phyloP scores from a whole-genome alignment of 73 alveolate species.

The Paramecium sexaurelia region DNA sequence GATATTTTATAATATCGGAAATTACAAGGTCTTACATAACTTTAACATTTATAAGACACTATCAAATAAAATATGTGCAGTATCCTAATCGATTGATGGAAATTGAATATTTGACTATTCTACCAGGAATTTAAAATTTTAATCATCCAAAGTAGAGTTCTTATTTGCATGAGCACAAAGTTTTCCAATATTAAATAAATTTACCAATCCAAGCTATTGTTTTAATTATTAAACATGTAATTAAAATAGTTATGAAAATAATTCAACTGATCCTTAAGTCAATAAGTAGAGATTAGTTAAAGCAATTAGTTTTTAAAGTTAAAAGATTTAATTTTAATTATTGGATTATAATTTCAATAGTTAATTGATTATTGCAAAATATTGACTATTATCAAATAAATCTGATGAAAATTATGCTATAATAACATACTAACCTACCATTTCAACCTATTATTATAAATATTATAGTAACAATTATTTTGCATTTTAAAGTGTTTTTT shows the following conservation, averaged over 20 bases:
- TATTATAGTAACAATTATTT: not conserved
- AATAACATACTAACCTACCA: not conserved
- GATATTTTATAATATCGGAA: not conserved
- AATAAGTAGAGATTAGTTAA: not conserved
- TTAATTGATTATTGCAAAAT: not conserved
- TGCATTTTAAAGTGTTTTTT: conserved; percentile 23
- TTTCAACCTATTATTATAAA: not conserved
- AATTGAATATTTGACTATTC: not conserved
- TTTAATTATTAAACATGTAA: not conserved
- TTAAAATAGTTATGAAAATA: not conserved
- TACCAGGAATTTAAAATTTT: not conserved
- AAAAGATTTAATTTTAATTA: not conserved
- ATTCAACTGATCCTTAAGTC: not conserved
- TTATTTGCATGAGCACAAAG: conserved; percentile 31
- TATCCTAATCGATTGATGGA: not conserved
- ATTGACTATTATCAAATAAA: not conserved
- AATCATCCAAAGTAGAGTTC: not conserved
- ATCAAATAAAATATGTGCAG: conserved; percentile 37
- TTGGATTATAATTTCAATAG: not conserved
- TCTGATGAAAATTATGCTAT: not conserved
- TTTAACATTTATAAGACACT: conserved; percentile 7
- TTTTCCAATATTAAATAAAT: conserved; percentile 39
- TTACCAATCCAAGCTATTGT: not conserved
- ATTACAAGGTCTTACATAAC: not conserved
- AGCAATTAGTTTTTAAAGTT: not conserved